Conservation (phyloP, 257 asterid species). For the Paraleonurus japonicus region DNA sequence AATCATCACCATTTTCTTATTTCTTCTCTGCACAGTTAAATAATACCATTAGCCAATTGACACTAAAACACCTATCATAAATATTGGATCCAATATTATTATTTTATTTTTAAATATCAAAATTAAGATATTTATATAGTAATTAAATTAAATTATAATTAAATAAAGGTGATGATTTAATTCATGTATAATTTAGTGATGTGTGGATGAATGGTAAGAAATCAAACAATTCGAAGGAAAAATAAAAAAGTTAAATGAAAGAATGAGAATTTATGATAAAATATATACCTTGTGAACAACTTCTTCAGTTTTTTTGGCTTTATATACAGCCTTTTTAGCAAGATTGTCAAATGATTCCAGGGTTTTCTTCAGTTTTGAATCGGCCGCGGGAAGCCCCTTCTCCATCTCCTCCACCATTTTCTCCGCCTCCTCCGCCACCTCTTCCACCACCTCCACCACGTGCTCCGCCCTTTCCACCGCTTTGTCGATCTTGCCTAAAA, state of each 20-base stretch:
- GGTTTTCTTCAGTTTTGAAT: slow-evolving; percentile 38
- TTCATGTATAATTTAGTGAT: no score
- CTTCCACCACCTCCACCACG: slow-evolving; percentile 49
- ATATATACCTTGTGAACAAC: slow-evolving; percentile 46
- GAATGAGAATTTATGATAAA: background rate
- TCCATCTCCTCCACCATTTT: slow-evolving; percentile 42
- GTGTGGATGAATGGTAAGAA: background rate
- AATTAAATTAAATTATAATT: no score
- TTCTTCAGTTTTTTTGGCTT: slow-evolving; percentile 44
- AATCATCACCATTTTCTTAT: no score
- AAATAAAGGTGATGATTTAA: no score
- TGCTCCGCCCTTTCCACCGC: slow-evolving; percentile 43
- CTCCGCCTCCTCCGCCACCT: slow-evolving; percentile 53
- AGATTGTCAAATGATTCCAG: slow-evolving; percentile 40
- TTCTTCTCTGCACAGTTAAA: no score
- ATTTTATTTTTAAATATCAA: background rate
- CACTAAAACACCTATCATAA: no score
- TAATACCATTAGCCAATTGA: no score
- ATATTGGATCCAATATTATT: no score
- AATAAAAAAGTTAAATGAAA: background rate
- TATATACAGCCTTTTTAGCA: slow-evolving; percentile 38
- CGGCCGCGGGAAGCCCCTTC: slow-evolving; percentile 48
- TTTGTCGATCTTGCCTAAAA: slow-evolving; percentile 34
- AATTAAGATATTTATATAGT: no score
- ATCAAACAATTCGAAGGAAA: background rate